Conservation (phyloP, 768 basidiomycete genomes). For the Pilatotrama ljubarskyi region DNA sequence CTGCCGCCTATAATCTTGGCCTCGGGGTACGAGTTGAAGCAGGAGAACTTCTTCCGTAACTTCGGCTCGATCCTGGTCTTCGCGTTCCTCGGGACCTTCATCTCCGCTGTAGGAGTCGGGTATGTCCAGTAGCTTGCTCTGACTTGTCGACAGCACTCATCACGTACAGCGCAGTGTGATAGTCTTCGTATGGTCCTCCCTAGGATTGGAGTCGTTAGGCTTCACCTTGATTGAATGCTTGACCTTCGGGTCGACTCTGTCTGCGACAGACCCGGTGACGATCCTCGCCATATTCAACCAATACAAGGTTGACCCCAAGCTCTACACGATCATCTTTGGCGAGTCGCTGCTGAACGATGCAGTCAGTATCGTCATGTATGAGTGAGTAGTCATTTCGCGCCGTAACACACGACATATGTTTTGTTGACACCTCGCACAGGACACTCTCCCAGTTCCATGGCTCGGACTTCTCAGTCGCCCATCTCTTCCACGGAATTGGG, state of each 20-base stretch:
- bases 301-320: conserved; percentile 97
- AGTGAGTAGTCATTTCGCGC: conserved; percentile 62
- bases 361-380: conserved; percentile 99
- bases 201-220: conserved; percentile 87
- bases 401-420: not conserved
- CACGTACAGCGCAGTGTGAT: conserved; percentile 71
- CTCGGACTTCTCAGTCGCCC: conserved; percentile 79
- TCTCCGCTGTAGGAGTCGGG: conserved; percentile 96
- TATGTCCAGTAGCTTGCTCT: conserved; percentile 42
- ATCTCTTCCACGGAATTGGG: conserved; percentile 94
- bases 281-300: conserved; percentile 98
- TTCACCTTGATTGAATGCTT: conserved; percentile 90
- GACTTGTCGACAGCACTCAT: conserved; percentile 36
- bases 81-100: conserved; percentile 94
- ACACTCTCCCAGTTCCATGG: conserved; percentile 93
- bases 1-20: conserved; percentile 97
- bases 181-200: conserved; percentile 91
- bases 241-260: conserved; percentile 93
- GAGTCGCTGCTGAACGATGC: conserved; percentile 97
- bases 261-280: conserved; percentile 97
- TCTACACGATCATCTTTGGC: conserved; percentile 97
- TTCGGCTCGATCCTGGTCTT: conserved; percentile 95
- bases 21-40: conserved; percentile 96
- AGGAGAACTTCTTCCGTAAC: conserved; percentile 99
- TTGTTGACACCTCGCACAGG: conserved; percentile 41